Evolutionary conservation across 345 rosid species (phyloP).

Genomic region (Bretschneidera sinensis): DNA sequence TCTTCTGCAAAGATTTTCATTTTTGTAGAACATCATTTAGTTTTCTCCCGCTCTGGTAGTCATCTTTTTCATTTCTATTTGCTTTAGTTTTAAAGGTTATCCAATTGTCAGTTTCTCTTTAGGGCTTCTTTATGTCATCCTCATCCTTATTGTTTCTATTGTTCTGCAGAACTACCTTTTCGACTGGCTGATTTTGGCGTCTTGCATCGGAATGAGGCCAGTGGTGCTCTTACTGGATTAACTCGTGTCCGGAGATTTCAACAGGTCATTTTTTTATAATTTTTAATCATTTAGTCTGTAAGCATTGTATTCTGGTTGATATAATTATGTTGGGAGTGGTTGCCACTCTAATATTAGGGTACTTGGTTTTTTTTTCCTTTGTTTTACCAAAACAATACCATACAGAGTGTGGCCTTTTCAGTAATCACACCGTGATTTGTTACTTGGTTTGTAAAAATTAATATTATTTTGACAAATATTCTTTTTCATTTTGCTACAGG

Average conservation of each 20-base stretch:
- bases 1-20: too few species aligned
- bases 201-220: conserved; percentile 94
- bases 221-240: conserved; percentile 95
- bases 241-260: conserved; percentile 97
- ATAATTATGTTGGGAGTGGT: background rate
- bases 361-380: background rate
- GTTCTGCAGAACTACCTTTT: conserved; percentile 80
- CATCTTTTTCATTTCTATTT: background rate
- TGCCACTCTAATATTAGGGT: background rate
- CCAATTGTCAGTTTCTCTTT: background rate
- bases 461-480: background rate
- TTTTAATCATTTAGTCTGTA: too few species aligned
- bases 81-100: background rate
- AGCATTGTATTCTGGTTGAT: background rate
- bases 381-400: conserved; percentile 1
- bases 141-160: conserved; percentile 10
- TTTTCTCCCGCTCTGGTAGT: too few species aligned
- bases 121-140: conserved; percentile 7
- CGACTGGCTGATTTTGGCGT: conserved; percentile 96
- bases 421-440: background rate
- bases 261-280: conserved; percentile 58
- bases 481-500: conserved; percentile 45
- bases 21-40: too few species aligned
- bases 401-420: background rate
- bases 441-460: too few species aligned